A percentile compares a stretch with the other conserved stretches of the same genome.
Evolutionary conservation across 2,329 filamentous ascomycete species (phyloP).

Genomic region (Fusarium penzigii): DNA sequence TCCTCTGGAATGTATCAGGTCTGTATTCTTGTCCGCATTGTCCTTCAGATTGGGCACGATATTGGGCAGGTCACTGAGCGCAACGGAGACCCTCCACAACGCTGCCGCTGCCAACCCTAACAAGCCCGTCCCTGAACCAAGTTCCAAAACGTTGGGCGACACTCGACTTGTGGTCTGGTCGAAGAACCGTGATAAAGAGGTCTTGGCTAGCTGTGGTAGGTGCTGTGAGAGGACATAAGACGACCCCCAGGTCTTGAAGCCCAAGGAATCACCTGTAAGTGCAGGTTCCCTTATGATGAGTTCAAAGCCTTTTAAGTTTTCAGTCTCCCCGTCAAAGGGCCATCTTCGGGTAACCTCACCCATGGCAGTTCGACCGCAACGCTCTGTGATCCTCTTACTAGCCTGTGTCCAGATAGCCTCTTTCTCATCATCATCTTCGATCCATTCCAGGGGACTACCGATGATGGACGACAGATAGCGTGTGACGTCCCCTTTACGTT

Average conservation of each 20-base stretch:
- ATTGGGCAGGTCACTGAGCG: slow-evolving; percentile 80
- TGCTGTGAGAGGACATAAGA: slow-evolving; percentile 82
- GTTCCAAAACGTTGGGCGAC: slow-evolving; percentile 61
- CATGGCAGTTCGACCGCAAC: slow-evolving; percentile 73
- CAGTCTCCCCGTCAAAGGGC: slow-evolving; percentile 45
- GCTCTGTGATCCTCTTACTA: slow-evolving; percentile 77
- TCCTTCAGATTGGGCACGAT: slow-evolving; percentile 79
- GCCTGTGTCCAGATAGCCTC: slow-evolving; percentile 78
- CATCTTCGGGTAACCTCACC: slow-evolving; percentile 57
- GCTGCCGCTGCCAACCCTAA: slow-evolving; percentile 82
- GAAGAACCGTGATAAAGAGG: slow-evolving; percentile 48
- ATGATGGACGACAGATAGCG: slow-evolving; percentile 71
- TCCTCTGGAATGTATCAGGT: slow-evolving; percentile 53
- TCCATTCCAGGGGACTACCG: slow-evolving; percentile 67
- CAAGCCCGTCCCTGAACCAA: slow-evolving; percentile 90
- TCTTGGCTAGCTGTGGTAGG: slow-evolving; percentile 52
- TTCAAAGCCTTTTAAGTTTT: slow-evolving; percentile 49
- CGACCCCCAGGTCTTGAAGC: slow-evolving; percentile 94
- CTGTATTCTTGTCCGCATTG: slow-evolving; percentile 68
- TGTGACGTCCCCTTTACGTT: slow-evolving; percentile 54
- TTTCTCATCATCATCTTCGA: slow-evolving; percentile 63
- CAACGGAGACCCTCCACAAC: slow-evolving; percentile 65
- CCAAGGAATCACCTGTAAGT: slow-evolving; percentile 83
- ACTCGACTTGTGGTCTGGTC: slow-evolving; percentile 34
- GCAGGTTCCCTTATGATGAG: slow-evolving; percentile 83